phyloP scores from a whole-genome alignment of 2,329 filamentous ascomycete genomes.

The Colletotrichum paranaense region DNA sequence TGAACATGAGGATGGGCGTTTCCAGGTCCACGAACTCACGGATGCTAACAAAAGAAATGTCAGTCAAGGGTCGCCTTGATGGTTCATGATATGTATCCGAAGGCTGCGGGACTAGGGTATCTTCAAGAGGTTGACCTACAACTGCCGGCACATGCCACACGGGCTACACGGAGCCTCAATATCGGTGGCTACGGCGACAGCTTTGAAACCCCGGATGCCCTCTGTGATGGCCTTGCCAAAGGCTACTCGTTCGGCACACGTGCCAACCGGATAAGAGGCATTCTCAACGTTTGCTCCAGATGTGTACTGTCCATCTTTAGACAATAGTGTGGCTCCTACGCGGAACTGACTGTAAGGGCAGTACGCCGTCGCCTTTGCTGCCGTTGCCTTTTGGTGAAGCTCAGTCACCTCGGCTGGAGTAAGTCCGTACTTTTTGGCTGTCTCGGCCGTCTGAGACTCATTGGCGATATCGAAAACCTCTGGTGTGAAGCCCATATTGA shows the following conservation, averaged over 20 bases:
- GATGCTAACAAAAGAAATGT: constrained; percentile 64
- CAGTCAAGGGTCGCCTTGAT: neutral
- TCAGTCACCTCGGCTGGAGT: constrained; percentile 71
- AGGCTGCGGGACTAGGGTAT: neutral
- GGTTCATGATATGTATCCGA: neutral
- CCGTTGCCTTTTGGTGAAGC: constrained; percentile 71
- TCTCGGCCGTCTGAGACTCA: constrained; percentile 35
- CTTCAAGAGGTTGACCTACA: constrained; percentile 63
- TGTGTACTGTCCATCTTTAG: constrained; percentile 64
- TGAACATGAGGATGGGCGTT: constrained; percentile 92
- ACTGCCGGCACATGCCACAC: constrained; percentile 97
- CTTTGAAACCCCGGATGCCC: constrained; percentile 72
- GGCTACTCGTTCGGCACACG: constrained; percentile 93
- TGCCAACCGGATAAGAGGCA: constrained; percentile 92
- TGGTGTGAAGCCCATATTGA: constrained; percentile 31
- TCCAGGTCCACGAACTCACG: constrained; percentile 78
- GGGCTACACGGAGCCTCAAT: constrained; percentile 77
- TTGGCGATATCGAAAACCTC: constrained; percentile 41
- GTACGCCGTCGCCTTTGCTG: constrained; percentile 84
- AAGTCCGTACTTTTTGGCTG: constrained; percentile 60
- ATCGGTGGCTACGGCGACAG: constrained; percentile 88
- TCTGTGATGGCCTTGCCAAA: constrained; percentile 81
- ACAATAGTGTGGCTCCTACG: constrained; percentile 85
- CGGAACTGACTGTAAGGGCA: constrained; percentile 95
- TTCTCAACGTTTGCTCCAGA: constrained; percentile 94